Evolutionary conservation across 768 basidiomycete species (phyloP).

Genomic region (Vararia minispora): DNA sequence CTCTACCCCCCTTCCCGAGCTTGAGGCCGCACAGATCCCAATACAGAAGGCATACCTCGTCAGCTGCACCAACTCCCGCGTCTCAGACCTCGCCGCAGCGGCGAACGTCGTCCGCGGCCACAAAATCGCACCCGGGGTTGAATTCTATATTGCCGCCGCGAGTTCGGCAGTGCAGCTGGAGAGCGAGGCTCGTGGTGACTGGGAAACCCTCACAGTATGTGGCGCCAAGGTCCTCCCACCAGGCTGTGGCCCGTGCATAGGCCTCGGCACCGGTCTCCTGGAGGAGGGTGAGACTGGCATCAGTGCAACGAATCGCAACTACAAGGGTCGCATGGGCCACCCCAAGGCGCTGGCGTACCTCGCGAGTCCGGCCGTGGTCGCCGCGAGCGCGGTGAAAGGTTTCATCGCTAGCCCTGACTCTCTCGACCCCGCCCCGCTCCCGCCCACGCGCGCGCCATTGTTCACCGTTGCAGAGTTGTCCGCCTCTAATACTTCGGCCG

Average conservation of each 20-base stretch:
- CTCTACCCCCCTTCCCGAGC: slow-evolving; percentile 83
- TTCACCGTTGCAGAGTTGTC: slow-evolving; percentile 35
- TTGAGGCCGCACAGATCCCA: slow-evolving; percentile 59
- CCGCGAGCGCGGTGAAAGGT: slow-evolving; percentile 88
- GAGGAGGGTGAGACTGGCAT: slow-evolving; percentile 95
- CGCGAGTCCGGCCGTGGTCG: slow-evolving; percentile 93
- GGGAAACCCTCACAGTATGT: slow-evolving; percentile 75
- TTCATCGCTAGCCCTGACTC: slow-evolving; percentile 79
- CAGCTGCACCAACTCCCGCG: slow-evolving; percentile 95
- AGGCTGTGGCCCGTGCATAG: slow-evolving; percentile 97
- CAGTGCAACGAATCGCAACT: slow-evolving; percentile 97
- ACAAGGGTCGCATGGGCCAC: slow-evolving; percentile 97
- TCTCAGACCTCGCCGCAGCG: slow-evolving; percentile 87
- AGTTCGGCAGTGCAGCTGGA: slow-evolving; percentile 88
- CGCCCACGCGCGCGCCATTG: slow-evolving; percentile 38
- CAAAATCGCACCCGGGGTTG: slow-evolving; percentile 77
- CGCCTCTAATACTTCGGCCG: slow-evolving; percentile 19
- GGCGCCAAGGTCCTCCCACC: slow-evolving; percentile 91
- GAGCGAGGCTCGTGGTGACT: slow-evolving; percentile 75
- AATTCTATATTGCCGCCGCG: slow-evolving; percentile 97
- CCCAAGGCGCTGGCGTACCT: slow-evolving; percentile 94
- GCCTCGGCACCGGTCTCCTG: slow-evolving; percentile 83
- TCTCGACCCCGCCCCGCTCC: slow-evolving; percentile 41
- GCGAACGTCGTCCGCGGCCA: slow-evolving; percentile 81
- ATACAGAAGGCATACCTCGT: slow-evolving; percentile 99